Evolutionary conservation across 441 rosid species (phyloP), one percentile per base, ranked within the genome.

Genomic region (Populus hybrid): DNA sequence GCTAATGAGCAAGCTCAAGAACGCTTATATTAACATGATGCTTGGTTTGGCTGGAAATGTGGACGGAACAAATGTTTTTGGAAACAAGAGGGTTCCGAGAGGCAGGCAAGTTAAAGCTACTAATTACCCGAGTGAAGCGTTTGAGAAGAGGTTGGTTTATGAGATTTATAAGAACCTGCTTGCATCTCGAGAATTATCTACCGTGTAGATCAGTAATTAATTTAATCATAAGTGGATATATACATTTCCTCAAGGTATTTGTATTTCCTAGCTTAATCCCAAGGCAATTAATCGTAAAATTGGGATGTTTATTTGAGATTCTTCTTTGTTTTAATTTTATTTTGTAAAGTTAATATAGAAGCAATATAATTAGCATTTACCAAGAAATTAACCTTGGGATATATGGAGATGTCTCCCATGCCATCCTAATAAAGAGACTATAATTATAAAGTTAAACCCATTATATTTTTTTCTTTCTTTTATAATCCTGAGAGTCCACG

Each of bases 11-110:
- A 86, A 82, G 84, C 76, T 87, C 21, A 87, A 79, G 84, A 77
- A 82, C 24, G 79, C 67, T 70, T 89, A 89, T 59, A 57, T 86
- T 10, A 73, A 63, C 64, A 87, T 81, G 92, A 87, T 89, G 89
- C 23, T 81, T 40, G 61, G 73, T 14, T 57, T 85, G 76, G 85
- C 88, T 2, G 85, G 86, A 1, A 83, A 73, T 2, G 84, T 79
- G 10, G 87, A 70, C 2, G 69, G 66, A 9, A 67, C 69, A 12
- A 76, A 72, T n/a, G 42, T 32, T 10, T 85, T 87, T n/a, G 89
- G 83, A 20, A 77, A 67, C 23, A 86, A 68, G 75, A 75, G 84
- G 61, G 73, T 84, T 30, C 84, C 88, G 1, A 85, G 74, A 67
- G 82, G 83, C n/a, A 69, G 82, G 21, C 72, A 68, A 65, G 80